Conservation (phyloP, 2,329 filamentous ascomycete genomes). For the Cladosporium sp. region DNA sequence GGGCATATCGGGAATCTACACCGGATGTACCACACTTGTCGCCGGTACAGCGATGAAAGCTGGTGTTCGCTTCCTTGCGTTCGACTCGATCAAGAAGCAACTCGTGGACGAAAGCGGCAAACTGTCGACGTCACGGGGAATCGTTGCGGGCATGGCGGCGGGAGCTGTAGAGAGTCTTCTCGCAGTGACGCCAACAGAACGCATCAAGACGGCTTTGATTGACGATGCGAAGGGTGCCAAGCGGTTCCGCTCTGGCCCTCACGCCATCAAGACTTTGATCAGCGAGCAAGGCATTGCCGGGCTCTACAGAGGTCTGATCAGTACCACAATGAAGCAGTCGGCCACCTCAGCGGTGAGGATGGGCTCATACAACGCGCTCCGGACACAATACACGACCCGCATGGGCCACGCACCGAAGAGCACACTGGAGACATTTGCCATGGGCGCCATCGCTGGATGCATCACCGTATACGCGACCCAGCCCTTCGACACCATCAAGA, state of each 20-base stretch:
- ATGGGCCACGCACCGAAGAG: constrained; percentile 24
- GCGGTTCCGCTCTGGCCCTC: constrained; percentile 18
- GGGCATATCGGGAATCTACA: constrained; percentile 29
- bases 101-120: constrained; percentile 27
- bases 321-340: constrained; percentile 48
- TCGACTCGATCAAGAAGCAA: constrained; percentile 26
- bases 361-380: constrained; percentile 48
- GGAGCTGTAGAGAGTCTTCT: constrained; percentile 59
- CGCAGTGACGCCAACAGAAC: constrained; percentile 65
- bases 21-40: constrained; percentile 28
- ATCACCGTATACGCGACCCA: constrained; percentile 41
- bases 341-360: constrained; percentile 46
- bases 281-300: constrained; percentile 40
- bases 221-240: constrained; percentile 47
- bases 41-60: constrained; percentile 31
- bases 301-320: constrained; percentile 43
- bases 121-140: constrained; percentile 24
- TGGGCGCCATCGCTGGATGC: constrained; percentile 28
- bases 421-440: constrained; percentile 24
- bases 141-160: constrained; percentile 57
- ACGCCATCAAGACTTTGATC: constrained; percentile 24
- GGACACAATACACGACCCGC: constrained; percentile 28
- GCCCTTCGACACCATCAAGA: constrained; percentile 43
- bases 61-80: constrained; percentile 30
- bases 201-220: constrained; percentile 66